Conservation (phyloP, 768 basidiomycete genomes). For the Suillus americanus region DNA sequence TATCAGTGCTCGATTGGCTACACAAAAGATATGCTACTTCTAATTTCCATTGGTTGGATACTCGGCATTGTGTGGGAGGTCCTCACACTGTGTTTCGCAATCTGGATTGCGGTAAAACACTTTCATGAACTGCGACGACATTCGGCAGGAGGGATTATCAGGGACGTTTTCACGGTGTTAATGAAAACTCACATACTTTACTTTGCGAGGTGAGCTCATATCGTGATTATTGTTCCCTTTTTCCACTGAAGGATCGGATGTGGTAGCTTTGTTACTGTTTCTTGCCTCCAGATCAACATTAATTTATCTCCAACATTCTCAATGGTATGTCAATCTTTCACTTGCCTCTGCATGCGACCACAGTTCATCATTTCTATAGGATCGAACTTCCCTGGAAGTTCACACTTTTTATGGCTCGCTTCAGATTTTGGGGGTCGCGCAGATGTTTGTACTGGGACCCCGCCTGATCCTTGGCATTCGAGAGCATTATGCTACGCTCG, state of each 20-base stretch:
- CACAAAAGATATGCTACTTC: neutral
- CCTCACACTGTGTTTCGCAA: neutral
- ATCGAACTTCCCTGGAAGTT: rapidly evolving
- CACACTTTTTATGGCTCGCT: neutral
- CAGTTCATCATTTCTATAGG: neutral
- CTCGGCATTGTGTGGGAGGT: neutral
- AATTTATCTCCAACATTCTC: neutral
- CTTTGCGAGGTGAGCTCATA: neutral
- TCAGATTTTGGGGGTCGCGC: neutral
- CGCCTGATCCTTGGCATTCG: neutral
- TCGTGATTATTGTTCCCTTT: neutral
- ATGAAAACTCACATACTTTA: neutral
- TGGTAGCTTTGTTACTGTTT: neutral
- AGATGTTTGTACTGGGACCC: neutral
- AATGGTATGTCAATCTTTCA: neutral
- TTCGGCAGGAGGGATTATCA: neutral
- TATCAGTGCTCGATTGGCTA: neutral
- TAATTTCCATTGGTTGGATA: neutral
- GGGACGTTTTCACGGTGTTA: neutral
- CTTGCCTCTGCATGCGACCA: neutral
- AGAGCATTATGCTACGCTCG: neutral
- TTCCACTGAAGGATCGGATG: neutral
- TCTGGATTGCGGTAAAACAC: neutral
- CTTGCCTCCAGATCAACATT: neutral
- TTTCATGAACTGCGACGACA: neutral